Evolutionary conservation across 2,329 filamentous ascomycete species (phyloP), one percentile per base, ranked within the genome.

Genomic region (Claviceps sorghi): DNA sequence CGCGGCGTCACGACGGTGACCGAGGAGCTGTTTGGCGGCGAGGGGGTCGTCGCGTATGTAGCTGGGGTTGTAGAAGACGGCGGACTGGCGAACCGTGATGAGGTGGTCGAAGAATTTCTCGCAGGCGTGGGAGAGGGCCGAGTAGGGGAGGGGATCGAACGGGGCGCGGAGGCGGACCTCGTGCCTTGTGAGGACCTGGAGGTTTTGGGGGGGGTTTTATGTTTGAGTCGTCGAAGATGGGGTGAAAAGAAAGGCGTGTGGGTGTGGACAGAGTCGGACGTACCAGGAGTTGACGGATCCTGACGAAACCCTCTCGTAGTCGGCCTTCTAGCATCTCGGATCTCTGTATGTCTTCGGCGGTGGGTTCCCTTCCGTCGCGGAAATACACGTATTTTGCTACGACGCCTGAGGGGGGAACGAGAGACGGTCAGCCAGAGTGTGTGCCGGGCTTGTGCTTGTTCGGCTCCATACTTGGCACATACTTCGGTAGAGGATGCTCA

Each of bases 61-160:
- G 36, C 70, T 71, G 1, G 76, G 74, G 53, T 78, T 74, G 59
- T 80, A 80, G 58, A 78, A 78, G 17, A 80, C 63, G 1, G 75
- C 76, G 2, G 77, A 76, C 58, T 81, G 77, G 7, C 78, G 74
- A 4, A 81, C 72, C 19, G 75, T 70, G 29, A 80, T 73, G 52
- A 80, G 69, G 55, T 79, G 74, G 56, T 80, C 78, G 56, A 80
- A 79, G 66, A 81, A 80, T 4, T 70, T 69, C 60, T 81, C 78
- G 52, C 74, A 78, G 7, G 71, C 68, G 55, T 75, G 72, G 48
- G 78, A 75, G 6, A 81, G 71, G 15, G 71, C 76, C 2, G 72
- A 74, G 61, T 80, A 80, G 0, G 77, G 76, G 1, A 76, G 63
- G 1, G 76, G 73, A 52, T 81, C 70, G 56, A 81, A 81, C 1